A percentile compares a stretch with the other conserved stretches of the same genome.
phyloP scores from a whole-genome alignment of 2,329 filamentous ascomycete genomes.

The Ploettnerulaceae sp. region DNA sequence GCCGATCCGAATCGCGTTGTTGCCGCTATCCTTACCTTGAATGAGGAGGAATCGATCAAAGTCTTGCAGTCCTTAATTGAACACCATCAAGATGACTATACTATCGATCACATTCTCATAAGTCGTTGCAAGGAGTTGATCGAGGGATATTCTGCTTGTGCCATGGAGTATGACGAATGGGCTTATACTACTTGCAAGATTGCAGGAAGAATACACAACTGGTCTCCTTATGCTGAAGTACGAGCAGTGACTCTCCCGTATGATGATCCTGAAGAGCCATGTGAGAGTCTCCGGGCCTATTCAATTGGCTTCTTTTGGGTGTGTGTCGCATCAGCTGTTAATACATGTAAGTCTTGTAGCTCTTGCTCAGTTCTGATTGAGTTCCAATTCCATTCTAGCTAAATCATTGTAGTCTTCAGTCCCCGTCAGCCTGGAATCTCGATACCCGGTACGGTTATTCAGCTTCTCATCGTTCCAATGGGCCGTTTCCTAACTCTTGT shows the following conservation, averaged over 20 bases:
- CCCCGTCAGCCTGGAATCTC: conserved; percentile 14
- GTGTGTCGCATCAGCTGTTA: conserved; percentile 11
- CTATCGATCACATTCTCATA: conserved; percentile 17
- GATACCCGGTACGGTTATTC: conserved; percentile 10
- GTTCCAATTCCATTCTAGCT: background rate
- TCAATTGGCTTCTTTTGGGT: conserved; percentile 32
- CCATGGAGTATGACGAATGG: conserved; percentile 31
- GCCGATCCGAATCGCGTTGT: conserved; percentile 28
- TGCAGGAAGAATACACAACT: conserved; percentile 22
- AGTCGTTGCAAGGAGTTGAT: conserved; percentile 23
- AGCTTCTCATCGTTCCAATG: conserved; percentile 14
- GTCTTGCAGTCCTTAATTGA: conserved; percentile 20
- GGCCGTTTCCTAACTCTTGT: conserved; percentile 8
- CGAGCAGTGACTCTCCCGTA: conserved; percentile 29
- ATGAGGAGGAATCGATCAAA: conserved; percentile 22
- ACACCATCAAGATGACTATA: conserved; percentile 30
- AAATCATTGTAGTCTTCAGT: conserved; percentile 15
- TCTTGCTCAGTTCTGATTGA: background rate
- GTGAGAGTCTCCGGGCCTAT: conserved; percentile 32
- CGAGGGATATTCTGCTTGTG: conserved; percentile 28
- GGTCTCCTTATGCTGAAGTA: conserved; percentile 30
- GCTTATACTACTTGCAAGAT: conserved; percentile 22
- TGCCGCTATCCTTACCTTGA: conserved; percentile 26
- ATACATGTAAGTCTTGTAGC: conserved; percentile 10
- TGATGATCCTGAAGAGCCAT: conserved; percentile 30